These are phyloP conservation scores for Fusarium duplospermum DNA, from an alignment of 2,329 filamentous ascomycete genomes.

Conservation along the genomic window DNA sequence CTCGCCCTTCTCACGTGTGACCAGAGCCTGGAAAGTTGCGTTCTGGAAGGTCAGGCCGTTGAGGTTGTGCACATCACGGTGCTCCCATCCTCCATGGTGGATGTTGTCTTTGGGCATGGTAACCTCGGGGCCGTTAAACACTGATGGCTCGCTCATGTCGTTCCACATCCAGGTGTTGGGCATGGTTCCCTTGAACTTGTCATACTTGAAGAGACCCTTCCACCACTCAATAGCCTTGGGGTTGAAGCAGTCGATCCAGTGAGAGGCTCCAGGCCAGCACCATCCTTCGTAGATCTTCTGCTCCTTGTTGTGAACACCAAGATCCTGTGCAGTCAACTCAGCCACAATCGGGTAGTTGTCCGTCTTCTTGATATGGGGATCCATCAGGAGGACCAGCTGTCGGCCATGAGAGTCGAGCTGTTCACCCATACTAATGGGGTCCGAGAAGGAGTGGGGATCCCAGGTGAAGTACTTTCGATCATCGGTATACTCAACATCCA, in stretches of 20 bases:
- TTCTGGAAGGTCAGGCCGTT: slow-evolving; percentile 97
- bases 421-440: slow-evolving; percentile 88
- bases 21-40: slow-evolving; percentile 86
- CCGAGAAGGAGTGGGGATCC: slow-evolving; percentile 88
- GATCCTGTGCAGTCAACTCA: slow-evolving; percentile 83
- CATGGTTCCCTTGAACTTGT: slow-evolving; percentile 85
- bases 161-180: slow-evolving; percentile 97
- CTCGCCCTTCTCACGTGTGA: slow-evolving; percentile 88
- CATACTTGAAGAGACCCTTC: slow-evolving; percentile 87
- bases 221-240: slow-evolving; percentile 94
- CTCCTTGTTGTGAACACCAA: slow-evolving; percentile 92
- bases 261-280: slow-evolving; percentile 98
- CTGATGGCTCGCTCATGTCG: slow-evolving; percentile 99
- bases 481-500: slow-evolving; percentile 97
- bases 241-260: slow-evolving; percentile 97
- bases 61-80: slow-evolving; percentile 95
- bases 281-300: slow-evolving; percentile 91
- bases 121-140: slow-evolving; percentile 97
- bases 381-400: slow-evolving; percentile 94
- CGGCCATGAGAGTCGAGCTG: slow-evolving; percentile 86
- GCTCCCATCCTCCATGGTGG: slow-evolving; percentile 92
- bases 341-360: slow-evolving; percentile 81
- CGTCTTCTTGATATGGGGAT: slow-evolving; percentile 97
- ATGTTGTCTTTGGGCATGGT: slow-evolving; percentile 99
- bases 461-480: slow-evolving; percentile 99